Evolutionary conservation across 1,284 basidiomycete genomes (phyloP).

Genomic region (Testicularia cyperi): DNA sequence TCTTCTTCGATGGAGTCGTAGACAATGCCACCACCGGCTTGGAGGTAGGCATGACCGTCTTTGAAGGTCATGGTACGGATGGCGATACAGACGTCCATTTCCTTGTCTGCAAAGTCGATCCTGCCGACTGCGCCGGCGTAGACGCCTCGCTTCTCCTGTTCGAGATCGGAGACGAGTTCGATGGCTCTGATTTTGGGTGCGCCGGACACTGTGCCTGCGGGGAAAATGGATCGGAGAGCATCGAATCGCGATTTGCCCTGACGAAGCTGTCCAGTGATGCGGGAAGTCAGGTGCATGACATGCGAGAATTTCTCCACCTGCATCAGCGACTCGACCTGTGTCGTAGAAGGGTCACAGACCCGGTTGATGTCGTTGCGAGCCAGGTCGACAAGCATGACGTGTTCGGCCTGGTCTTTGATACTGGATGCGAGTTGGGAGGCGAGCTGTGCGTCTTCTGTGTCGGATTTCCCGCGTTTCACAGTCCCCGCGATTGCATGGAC

Average conservation of each 20-base stretch:
- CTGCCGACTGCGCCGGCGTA: slow-evolving; percentile 97
- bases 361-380: slow-evolving; percentile 99
- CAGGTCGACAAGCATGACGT: slow-evolving; percentile 98
- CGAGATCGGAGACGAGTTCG: slow-evolving; percentile 83
- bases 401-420: slow-evolving; percentile 94
- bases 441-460: slow-evolving; percentile 76
- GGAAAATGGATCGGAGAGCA: slow-evolving; percentile 98
- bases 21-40: slow-evolving; percentile 92
- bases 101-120: slow-evolving; percentile 90
- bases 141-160: slow-evolving; percentile 86
- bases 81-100: slow-evolving; percentile 98
- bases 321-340: slow-evolving; percentile 95
- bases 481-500: slow-evolving; percentile 99
- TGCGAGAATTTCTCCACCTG: slow-evolving; percentile 92
- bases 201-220: slow-evolving; percentile 97
- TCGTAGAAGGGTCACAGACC: slow-evolving; percentile 90
- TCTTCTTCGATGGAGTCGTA: slow-evolving; percentile 96
- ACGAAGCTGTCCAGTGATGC: slow-evolving; percentile 84
- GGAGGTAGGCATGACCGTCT: slow-evolving; percentile 85
- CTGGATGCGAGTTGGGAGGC: slow-evolving; percentile 75
- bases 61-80: slow-evolving; percentile 98
- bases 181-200: slow-evolving; percentile 99
- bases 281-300: slow-evolving; percentile 95
- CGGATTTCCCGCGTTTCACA: slow-evolving; percentile 72
- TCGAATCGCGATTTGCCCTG: slow-evolving; percentile 87